Evolutionary conservation across 2,329 filamentous ascomycete genomes (phyloP), one percentile per base, ranked within the genome.

Genomic region (Exophiala sp.): DNA sequence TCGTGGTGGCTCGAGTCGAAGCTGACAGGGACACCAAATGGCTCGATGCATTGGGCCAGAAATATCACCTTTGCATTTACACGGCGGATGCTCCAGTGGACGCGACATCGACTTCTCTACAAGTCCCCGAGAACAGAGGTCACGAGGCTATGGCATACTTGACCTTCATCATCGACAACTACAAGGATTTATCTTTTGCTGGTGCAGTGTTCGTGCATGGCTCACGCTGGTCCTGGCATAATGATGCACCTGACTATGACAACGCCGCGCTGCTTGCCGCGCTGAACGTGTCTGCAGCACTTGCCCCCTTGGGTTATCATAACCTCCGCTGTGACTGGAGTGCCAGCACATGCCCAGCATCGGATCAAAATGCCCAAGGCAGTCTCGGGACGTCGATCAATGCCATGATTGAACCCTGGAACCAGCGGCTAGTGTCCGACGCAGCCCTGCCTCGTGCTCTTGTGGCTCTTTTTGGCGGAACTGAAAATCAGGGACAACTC

Each of bases 291-390:
- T 57, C 67, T 1, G 52, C 65, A 0, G 76, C 76, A 1, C 64
- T 78, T 1, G 58, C 63, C 7, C 63, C 63, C 0, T 55, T 59
- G 1, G 76, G 76, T 0, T 79, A 78, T 59, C 71, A 76, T 50
- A 79, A 79, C 53, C 65, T 79, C 24, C 71, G 75, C 40, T 79
- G 76, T 55, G 75, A 78, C 60, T 78, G 76, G 76, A 75, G 72
- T 36, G 68, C 69, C 1, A 75, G 75, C 45, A 74, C 72, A 1
- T 74, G 74, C 54, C 59, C 65, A 1, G 38, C 65, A 0, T 63
- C 65, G 1, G 53, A 61, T 2, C 63, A 67, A 0, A 62, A 68
- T 2, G 64, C 74, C 1, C 75, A 77, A 50, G 71, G 71, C 0
- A 71, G 69, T 58, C 55, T 76, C 5, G 72, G 75, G 55, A 75